Percentiles rank a stretch among this genome's conserved stretches.
Conservation (phyloP, 306 rosid genomes). For the Cicer arietinum region DNA sequence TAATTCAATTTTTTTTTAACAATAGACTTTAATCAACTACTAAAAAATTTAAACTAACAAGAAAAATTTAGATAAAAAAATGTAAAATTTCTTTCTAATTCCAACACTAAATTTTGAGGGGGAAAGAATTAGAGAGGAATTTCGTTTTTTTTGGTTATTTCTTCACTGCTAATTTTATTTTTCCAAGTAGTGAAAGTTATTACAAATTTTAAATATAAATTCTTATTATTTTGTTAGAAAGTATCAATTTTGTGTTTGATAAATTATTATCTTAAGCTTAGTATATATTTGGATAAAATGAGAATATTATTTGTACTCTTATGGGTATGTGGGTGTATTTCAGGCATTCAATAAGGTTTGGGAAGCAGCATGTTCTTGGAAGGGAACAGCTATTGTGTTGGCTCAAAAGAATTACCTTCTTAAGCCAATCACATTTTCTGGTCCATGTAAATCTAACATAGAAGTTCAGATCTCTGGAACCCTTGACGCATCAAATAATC, state of each 20-base stretch:
- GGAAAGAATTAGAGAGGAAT: too few relatives aligned
- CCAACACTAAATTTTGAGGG: too few relatives aligned
- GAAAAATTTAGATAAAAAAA: too few relatives aligned
- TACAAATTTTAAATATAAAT: not conserved
- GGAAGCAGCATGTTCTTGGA: constrained; percentile 63
- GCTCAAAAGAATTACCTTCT: constrained; percentile 62
- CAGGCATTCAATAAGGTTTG: constrained; percentile 77
- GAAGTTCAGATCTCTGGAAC: constrained; percentile 60
- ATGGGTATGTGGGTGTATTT: not conserved
- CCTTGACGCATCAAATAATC: constrained; percentile 59
- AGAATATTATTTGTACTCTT: not conserved
- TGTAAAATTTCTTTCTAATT: too few relatives aligned
- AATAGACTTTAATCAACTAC: not conserved
- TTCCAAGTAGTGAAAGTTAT: not conserved
- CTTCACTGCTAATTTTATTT: too few relatives aligned
- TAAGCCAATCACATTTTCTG: constrained; percentile 60
- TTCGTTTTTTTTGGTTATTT: too few relatives aligned
- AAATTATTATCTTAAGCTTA: not conserved
- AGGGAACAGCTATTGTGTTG: constrained; percentile 40
- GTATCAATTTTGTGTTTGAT: not conserved
- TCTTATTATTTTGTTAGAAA: not conserved
- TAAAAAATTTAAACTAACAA: too few relatives aligned
- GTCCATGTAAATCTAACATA: constrained; percentile 70
- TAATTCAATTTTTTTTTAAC: not conserved
- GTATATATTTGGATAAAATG: not conserved